Evolutionary conservation across 345 rosid genomes (phyloP), one percentile per base, ranked within the genome.

Genomic region (Linum usitatissimum): DNA sequence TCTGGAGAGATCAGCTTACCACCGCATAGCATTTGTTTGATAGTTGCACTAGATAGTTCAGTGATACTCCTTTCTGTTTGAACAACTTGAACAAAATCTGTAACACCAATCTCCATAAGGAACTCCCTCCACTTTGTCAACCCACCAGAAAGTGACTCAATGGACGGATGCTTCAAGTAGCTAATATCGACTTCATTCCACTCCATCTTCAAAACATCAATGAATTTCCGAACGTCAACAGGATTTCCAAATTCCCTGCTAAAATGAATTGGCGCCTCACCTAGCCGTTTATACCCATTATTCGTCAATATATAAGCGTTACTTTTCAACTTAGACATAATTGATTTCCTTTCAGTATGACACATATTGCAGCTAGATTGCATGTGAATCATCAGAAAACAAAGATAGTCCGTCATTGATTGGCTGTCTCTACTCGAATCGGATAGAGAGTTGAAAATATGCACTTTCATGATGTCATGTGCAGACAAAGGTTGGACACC

Each of bases 321-420:
- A 60, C 65, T 76, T 72, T 70, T 73, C 39, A 92, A 77, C 80
- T 85, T 86, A 6, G 81, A 75, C n/a, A 87, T 65, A 66, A 89
- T 78, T 64, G 61, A 57, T 58, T 76, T 82, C 82, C 93, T 76
- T 71, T 89, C 96, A 68, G 18, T 70, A 65, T 55, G 78, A 76
- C 98, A 92, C 66, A 63, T 68, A 62, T 76, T 64, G 73, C 96
- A 89, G 76, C 69, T 70, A 68, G 95, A 89, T 62, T 79, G 86
- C 38, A 92, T 75, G 77, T 92, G 98, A 63, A 83, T 75, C 88
- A 85, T 85, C 62, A 85, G 80, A 79, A 89, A 87, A 81, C 95
- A 86, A 49, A 92, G 76, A 60, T 85, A 87, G 65, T 92, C 98
- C 57, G 67, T 73, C 86, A 85, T 74, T 68, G 87, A 73, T 56